Conservation (phyloP, 495 filamentous ascomycete genomes). For the Trichoderma asperelloides region DNA sequence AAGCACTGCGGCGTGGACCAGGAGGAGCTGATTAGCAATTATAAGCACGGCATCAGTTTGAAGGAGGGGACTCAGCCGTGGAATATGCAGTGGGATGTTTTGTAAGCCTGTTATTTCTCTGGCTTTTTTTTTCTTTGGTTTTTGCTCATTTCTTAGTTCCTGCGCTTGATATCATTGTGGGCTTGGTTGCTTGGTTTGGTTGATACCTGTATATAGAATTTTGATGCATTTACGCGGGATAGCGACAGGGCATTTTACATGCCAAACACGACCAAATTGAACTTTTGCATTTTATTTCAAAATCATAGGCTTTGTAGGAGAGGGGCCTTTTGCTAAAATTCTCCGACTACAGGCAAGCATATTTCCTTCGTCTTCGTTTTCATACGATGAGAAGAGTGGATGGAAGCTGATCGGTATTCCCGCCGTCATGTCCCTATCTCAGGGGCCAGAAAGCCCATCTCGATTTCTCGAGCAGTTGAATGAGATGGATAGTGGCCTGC, state of each 20-base stretch:
- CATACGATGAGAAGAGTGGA: no score
- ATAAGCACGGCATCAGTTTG: slow-evolving; percentile 48
- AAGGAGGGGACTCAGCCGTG: slow-evolving; percentile 34
- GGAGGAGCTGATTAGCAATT: slow-evolving; percentile 53
- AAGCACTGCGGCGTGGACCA: slow-evolving; percentile 62
- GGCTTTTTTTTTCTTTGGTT: neutral
- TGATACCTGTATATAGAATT: neutral
- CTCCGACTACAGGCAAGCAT: no score
- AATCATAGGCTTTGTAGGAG: neutral
- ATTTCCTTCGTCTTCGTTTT: no score
- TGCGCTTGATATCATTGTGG: no score
- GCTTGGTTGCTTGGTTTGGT: neutral
- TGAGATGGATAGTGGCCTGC: no score
- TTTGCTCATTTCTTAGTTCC: neutral
- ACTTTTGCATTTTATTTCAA: neutral
- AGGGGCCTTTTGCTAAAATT: no score
- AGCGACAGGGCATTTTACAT: neutral
- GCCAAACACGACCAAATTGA: neutral
- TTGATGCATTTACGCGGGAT: neutral
- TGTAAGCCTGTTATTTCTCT: neutral
- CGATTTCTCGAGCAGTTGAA: no score
- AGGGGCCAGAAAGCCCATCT: no score
- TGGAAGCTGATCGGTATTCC: no score
- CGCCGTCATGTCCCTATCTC: no score
- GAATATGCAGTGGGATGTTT: slow-evolving; percentile 16